These are phyloP conservation scores for Trichoderma asperellum DNA, from an alignment of 2,329 filamentous ascomycete species.

Conservation along the genomic window DNA sequence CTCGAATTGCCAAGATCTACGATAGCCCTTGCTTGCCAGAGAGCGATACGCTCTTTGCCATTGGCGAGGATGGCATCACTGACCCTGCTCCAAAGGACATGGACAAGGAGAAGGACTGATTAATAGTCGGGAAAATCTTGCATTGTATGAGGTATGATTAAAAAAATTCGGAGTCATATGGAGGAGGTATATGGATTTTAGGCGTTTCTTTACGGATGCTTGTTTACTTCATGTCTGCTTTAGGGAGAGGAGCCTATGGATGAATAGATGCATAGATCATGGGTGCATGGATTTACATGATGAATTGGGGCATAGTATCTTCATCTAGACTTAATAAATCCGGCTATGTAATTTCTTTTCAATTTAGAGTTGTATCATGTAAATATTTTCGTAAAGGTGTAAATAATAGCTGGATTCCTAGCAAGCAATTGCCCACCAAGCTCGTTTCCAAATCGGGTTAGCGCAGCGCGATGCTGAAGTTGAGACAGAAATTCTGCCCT, in stretches of 20 bases:
- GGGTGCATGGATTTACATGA: not conserved
- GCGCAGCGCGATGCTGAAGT: slow-evolving; percentile 38
- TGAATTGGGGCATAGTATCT: not conserved
- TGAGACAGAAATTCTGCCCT: slow-evolving; percentile 41
- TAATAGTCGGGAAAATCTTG: not conserved
- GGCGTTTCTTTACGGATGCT: slow-evolving; percentile 38
- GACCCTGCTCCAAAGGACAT: slow-evolving; percentile 95
- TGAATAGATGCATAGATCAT: not conserved
- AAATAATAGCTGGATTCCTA: not conserved
- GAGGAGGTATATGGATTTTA: slow-evolving; percentile 36
- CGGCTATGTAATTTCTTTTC: not conserved
- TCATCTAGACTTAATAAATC: not conserved
- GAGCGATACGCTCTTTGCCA: slow-evolving; percentile 95
- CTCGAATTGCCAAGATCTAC: slow-evolving; percentile 97
- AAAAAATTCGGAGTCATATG: slow-evolving; percentile 34
- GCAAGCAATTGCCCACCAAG: slow-evolving; percentile 31
- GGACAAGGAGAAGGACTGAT: slow-evolving; percentile 56
- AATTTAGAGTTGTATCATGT: not conserved
- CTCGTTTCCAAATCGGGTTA: slow-evolving; percentile 45
- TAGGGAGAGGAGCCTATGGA: not conserved
- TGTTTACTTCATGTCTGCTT: slow-evolving; percentile 18
- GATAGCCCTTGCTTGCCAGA: slow-evolving; percentile 97
- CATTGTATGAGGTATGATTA: slow-evolving; percentile 27
- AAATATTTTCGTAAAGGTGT: not conserved
- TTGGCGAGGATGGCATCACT: slow-evolving; percentile 94